Evolutionary conservation across 192 early-diverging fungal species (phyloP), one percentile per base, ranked within the genome.

Genomic region (Thamnidium elegans): DNA sequence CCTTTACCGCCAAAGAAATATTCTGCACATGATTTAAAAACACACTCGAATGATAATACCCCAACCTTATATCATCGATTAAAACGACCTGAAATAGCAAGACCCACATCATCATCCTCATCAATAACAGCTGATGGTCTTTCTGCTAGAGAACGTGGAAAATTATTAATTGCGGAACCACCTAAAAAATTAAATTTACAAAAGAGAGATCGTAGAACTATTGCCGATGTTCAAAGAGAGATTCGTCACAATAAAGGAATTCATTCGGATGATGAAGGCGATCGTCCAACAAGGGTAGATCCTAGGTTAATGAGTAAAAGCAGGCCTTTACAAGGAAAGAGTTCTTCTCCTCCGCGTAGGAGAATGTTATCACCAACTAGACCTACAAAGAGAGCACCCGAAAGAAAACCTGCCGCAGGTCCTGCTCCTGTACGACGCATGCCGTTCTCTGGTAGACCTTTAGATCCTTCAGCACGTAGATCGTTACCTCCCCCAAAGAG

Each of bases 141-240:
- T 11, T 45, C 58, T 15, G 58, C 21, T 4, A 39, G 58, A 4
- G 75, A 71, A 1, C 72, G 74, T 26, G 56, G 73, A 7, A 78
- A 81, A 46, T 66, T 71, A 17, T 19, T 76, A 19, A 71, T 71
- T 0, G 26, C 59, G 4, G 65, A 59, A 3, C 61, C 50, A 13
- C 61, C 66, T 23, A 61, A 73, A 47, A 53, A 50, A 26, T 15
- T 68, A n/a, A 63, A 68, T 21, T 50, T 9, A 17, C n/a, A 39
- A 9, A 68, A 73, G 44, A 61, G 62, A 23, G 71, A 73, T 68
- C 42, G 54, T 11, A 66, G 71, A 17, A 58, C 65, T 1, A 58
- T 73, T 34, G 48, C 58, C n/a, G 71, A 73, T 17, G 55, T 68
- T 36, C 71, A 73, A 42, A 58, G 61, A 14, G 71, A 73, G 6